Percentiles rank a stretch among this genome's conserved stretches.
Evolutionary conservation across 192 early-diverging fungal genomes (phyloP).

Genomic region (Backusella australiensis): DNA sequence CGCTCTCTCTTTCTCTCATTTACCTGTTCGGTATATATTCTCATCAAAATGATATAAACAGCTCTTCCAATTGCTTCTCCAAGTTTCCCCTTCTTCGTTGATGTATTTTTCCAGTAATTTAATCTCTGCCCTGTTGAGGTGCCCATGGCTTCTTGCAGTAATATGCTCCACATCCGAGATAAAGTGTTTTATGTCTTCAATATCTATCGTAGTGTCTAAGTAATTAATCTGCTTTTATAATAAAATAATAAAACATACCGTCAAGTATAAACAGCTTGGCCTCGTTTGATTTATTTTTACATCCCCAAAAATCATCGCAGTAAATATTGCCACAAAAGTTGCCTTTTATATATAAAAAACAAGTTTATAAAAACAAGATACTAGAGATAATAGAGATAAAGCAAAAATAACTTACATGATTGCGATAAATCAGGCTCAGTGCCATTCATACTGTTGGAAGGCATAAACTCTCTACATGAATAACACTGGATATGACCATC

Average conservation of each 20-base stretch:
- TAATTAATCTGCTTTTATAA: background rate
- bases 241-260: background rate
- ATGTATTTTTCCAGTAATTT: background rate
- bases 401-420: background rate
- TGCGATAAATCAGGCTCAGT: slow-evolving; percentile 4
- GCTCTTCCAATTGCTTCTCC: background rate
- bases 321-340: background rate
- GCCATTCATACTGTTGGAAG: background rate
- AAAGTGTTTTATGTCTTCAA: background rate
- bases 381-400: background rate
- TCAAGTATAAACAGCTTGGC: slow-evolving; percentile 2
- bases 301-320: slow-evolving; percentile 5
- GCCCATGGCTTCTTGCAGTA: background rate
- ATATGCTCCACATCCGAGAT: background rate
- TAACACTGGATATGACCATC: background rate
- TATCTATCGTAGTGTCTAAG: background rate
- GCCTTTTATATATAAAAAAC: background rate
- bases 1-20: background rate
- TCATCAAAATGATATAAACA: slow-evolving; percentile 2
- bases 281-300: background rate
- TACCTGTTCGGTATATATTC: slow-evolving; percentile 4
- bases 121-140: background rate
- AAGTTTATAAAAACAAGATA: background rate
- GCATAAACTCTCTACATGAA: slow-evolving; percentile 1
- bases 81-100: background rate